These are phyloP conservation scores for Hortiboletus rubellus DNA, from an alignment of 1,284 basidiomycete genomes.

Conservation along the genomic window DNA sequence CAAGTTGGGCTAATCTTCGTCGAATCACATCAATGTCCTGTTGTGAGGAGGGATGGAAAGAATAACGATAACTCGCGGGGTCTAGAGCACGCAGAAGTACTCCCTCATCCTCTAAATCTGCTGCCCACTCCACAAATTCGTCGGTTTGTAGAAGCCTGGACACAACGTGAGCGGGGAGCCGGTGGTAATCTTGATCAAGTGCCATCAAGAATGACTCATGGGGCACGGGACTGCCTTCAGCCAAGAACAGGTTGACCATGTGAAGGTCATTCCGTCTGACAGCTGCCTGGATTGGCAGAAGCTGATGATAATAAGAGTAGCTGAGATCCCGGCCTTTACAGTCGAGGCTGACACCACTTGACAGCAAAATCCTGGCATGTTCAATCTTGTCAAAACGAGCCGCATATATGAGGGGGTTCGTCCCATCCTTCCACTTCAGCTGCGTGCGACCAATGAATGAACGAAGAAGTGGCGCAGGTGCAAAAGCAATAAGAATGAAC, in stretches of 20 bases:
- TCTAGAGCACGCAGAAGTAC: not conserved
- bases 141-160: constrained; percentile 13
- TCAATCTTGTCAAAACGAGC: not conserved
- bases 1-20: constrained; percentile 12
- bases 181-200: accelerated
- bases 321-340: not conserved
- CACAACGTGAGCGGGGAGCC: accelerated
- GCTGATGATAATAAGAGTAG: accelerated
- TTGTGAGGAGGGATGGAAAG: not conserved
- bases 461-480: not conserved
- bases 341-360: not conserved
- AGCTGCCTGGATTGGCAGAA: constrained; percentile 12
- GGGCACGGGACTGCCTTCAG: constrained; percentile 12
- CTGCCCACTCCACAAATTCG: constrained; percentile 14
- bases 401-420: constrained; percentile 19
- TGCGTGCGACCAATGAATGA: not conserved
- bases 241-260: constrained; percentile 6
- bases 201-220: not conserved
- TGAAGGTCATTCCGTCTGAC: accelerated
- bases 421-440: constrained; percentile 2
- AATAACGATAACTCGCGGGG: not conserved
- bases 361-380: constrained; percentile 10
- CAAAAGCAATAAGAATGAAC: constrained; percentile 8
- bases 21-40: not conserved
- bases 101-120: not conserved